Base-by-base conservation (phyloP, 805 yeast genomes). In the Candida glaebosa region DNA sequence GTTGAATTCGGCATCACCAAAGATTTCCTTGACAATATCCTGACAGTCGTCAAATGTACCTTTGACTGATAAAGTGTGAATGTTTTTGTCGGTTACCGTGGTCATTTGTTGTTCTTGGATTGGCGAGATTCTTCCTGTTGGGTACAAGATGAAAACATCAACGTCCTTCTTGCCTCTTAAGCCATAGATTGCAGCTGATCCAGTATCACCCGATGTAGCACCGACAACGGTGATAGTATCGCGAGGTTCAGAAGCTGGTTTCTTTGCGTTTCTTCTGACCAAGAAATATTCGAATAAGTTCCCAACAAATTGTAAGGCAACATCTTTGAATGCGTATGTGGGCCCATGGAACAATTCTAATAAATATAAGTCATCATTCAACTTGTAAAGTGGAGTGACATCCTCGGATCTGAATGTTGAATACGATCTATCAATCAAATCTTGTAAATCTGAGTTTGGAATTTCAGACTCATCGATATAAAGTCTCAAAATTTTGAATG, bases 21-120 rank as follows among this genome's bases (percentile, higher is more conserved):
- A 93, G 47, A 91, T 82, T 57, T 84, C 85, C 69, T 93, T 93
- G 48, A 93, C 98, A 43, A 90, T 80, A 57, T 88, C 96, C 71
- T 93, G 99, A 69, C 99, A 93, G 68, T 93, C 97, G 64, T 93
- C 99, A 60, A 93, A 93, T 22, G 96, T 88, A 50, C 99, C 99
- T 50, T 82, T 86, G 28, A 93, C 96, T 4, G 96, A 87, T 47
- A 93, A 73, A 18, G 97, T 91, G 69, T 93, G 98, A 32, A 93
- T 96, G 57, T 93, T 93, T 39, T 79, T 68, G 63, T 93, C 99
- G 39, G 82, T 76, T 6, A 93, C 98, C 5, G 98, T 89, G 42
- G 99, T 87, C 99, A 93, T 93, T 69, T 93, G 99, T 53, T 85
- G 87, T 69, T 93, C 99, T 73, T 93, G 99, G 50, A 93, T 84